A percentile compares a stretch with the other conserved stretches of the same genome.
Conservation (phyloP, 306 rosid species). For the Malus domestica region DNA sequence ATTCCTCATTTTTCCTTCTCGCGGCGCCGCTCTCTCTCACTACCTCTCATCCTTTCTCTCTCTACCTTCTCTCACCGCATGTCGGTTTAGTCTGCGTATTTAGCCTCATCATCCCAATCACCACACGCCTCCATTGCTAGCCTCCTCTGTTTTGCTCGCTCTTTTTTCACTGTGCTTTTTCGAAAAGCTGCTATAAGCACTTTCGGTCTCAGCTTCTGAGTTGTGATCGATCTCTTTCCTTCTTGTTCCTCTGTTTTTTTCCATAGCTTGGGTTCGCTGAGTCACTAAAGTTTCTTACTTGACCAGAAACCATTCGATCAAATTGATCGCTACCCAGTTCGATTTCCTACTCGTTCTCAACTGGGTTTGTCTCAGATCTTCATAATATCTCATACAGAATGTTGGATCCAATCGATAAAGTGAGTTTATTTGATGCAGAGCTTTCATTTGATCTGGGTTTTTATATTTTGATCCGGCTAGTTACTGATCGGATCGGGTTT, state of each 20-base stretch:
- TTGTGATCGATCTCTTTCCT: constrained; percentile 18
- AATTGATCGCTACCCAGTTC: neutral
- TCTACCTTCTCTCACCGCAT: constrained; percentile 8
- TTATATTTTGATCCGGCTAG: neutral
- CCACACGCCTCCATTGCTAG: neutral
- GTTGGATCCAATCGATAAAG: constrained; percentile 66
- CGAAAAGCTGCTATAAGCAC: neutral
- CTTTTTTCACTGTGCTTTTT: neutral
- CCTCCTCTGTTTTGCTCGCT: neutral
- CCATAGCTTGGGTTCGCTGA: neutral
- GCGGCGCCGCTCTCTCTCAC: neutral
- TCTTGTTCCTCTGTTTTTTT: constrained; percentile 9
- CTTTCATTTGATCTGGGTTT: neutral
- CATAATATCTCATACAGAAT: constrained; percentile 11
- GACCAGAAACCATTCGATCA: neutral
- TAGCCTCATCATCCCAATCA: constrained; percentile 2
- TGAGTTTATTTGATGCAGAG: constrained; percentile 27
- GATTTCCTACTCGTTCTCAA: neutral
- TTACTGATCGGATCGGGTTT: constrained; percentile 26
- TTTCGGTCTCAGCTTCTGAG: neutral
- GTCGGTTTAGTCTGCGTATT: neutral
- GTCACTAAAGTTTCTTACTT: neutral
- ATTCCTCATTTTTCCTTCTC: constrained; percentile 9
- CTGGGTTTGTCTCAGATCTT: constrained; percentile 41
- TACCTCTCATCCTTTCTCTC: neutral